Conservation (phyloP, 108 stramenopile genomes). For the Heterococcus sp. region DNA sequence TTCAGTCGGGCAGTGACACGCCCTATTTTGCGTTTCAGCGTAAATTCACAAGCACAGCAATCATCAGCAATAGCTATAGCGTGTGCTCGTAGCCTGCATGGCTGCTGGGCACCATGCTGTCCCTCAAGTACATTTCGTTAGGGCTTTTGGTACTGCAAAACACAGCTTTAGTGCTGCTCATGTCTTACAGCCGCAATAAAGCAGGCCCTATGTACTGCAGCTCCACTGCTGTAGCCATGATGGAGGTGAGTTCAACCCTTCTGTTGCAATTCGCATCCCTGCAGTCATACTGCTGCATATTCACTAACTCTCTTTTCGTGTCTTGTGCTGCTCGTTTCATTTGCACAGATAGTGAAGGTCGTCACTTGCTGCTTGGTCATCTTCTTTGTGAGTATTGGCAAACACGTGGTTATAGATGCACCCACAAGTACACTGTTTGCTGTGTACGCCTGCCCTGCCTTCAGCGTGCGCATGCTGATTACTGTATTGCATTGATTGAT, state of each 20-base stretch:
- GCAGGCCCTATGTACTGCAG: conserved; percentile 66
- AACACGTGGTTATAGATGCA: background rate
- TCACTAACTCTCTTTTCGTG: background rate
- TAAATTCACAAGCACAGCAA: too few relatives aligned
- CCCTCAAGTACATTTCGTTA: conserved; percentile 28
- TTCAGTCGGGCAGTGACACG: too few relatives aligned
- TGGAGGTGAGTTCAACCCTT: conserved; percentile 50
- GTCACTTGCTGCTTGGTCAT: conserved; percentile 33
- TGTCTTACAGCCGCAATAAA: conserved; percentile 55
- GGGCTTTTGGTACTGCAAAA: conserved; percentile 60
- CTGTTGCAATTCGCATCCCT: background rate
- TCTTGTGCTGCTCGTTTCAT: background rate
- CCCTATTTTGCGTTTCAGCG: too few relatives aligned
- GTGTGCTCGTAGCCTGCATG: too few relatives aligned
- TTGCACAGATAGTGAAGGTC: conserved; percentile 42
- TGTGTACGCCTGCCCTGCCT: background rate
- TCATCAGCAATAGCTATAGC: too few relatives aligned
- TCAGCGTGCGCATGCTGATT: background rate
- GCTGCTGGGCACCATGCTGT: background rate
- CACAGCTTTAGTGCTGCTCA: conserved; percentile 52
- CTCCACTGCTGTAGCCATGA: conserved; percentile 56
- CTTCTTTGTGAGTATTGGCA: conserved; percentile 27
- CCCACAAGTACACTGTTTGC: background rate
- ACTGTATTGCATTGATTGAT: background rate
- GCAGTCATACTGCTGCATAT: background rate